phyloP scores from a whole-genome alignment of 2,329 filamentous ascomycete genomes.

The Colletotrichum tropicicola region DNA sequence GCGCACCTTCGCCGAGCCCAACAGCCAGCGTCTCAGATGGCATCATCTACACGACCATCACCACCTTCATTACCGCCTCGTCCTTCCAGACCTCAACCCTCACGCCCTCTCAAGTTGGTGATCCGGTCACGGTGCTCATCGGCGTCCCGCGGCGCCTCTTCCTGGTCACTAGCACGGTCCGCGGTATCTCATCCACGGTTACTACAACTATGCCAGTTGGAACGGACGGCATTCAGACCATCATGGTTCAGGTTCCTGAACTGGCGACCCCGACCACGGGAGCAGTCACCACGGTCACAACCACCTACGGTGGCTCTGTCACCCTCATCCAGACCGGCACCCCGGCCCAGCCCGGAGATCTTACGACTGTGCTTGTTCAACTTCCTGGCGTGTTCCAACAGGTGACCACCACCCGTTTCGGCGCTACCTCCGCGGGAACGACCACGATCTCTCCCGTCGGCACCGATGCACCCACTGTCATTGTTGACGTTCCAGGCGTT shows the following conservation, averaged over 20 bases:
- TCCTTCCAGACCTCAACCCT: not conserved
- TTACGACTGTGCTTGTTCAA: conserved; percentile 16
- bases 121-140: conserved; percentile 2
- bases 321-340: conserved; percentile 5
- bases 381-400: not conserved
- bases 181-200: not conserved
- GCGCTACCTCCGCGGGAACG: conserved; percentile 10
- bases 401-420: conserved; percentile 12
- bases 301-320: not conserved
- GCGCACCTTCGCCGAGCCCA: not conserved
- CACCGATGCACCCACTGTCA: conserved; percentile 4
- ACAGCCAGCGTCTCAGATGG: not conserved
- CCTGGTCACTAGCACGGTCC: not conserved
- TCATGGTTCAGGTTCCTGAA: conserved; percentile 5
- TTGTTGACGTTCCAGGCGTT: conserved; percentile 2
- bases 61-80: not conserved
- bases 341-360: not conserved
- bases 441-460: not conserved
- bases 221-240: conserved; percentile 6
- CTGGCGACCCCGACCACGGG: not conserved
- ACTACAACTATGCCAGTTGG: conserved; percentile 13
- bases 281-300: conserved; percentile 9
- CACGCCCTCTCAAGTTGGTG: not conserved
- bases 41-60: not conserved
- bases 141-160: not conserved